Conservation (phyloP, 306 rosid genomes). For the Pyrus pyrifolia region DNA sequence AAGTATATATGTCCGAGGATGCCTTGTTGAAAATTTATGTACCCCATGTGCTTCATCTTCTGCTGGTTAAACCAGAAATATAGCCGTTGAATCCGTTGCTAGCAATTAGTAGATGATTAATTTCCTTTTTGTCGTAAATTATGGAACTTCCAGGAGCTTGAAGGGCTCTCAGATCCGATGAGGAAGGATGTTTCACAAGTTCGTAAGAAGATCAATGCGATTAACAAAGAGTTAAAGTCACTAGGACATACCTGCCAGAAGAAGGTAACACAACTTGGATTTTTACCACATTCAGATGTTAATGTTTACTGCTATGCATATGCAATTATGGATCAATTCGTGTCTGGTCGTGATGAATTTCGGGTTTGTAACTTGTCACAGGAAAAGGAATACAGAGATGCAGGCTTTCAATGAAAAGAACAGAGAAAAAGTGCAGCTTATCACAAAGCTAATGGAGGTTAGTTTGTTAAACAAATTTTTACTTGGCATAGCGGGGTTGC, state of each 20-base stretch:
- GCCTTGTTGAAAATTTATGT: neutral
- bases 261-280: slow-evolving; percentile 44
- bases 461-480: neutral
- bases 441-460: slow-evolving; percentile 75
- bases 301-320: neutral
- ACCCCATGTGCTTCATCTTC: neutral
- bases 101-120: neutral
- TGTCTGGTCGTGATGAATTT: neutral
- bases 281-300: neutral
- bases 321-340: neutral
- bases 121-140: neutral
- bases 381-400: slow-evolving; percentile 95
- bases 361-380: slow-evolving; percentile 22
- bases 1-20: neutral
- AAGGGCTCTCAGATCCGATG: slow-evolving; percentile 86
- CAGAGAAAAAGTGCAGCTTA: slow-evolving; percentile 80
- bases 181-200: slow-evolving; percentile 80
- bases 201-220: slow-evolving; percentile 76
- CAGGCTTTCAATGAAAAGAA: slow-evolving; percentile 90
- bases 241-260: slow-evolving; percentile 88
- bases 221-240: slow-evolving; percentile 94
- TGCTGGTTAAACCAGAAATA: neutral
- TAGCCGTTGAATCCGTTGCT: neutral
- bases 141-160: slow-evolving; percentile 64
- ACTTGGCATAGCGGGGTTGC: neutral